Evolutionary conservation across 2,329 filamentous ascomycete species (phyloP), one percentile per base, ranked within the genome.

Genomic region (Zymoseptoria ardabiliae): DNA sequence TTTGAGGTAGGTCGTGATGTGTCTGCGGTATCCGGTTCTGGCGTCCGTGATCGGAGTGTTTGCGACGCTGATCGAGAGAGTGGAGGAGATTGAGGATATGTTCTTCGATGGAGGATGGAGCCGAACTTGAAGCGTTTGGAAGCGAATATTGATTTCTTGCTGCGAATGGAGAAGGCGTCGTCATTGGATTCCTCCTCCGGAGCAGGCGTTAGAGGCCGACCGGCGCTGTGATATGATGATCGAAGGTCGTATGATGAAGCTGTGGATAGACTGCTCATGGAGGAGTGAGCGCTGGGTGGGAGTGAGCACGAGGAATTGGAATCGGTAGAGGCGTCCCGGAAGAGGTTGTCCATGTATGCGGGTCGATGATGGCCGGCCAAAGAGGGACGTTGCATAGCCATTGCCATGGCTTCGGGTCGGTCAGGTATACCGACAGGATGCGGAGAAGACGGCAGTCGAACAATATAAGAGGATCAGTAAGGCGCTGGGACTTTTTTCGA

Each of bases 341-440:
- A 72, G 13, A 72, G 62, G 52, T 65, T 67, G 59, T 72, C 68
- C 55, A 71, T 61, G 55, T 70, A 71, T 53, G 69, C 69, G 11
- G 69, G n/a, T n/a, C n/a, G 70, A 50, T 69, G 59, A 50, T 58
- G 61, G 35, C 64, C 63, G 48, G 61, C 54, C 4, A 61, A 63
- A 53, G 68, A 65, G 7, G 64, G 63, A 57, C 64, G 66, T 49
- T 63, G 61, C 49, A 65, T 59, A 23, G 58, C 55, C 65, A 68
- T 69, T 13, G 65, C 60, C 66, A 70, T 70, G 50, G 58, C 66
- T 45, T 57, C 35, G 20, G 19, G 22, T 13, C 19, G 50, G n/a
- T 21, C 20, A 19, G 50, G 8, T 17, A 7, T n/a, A 10, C 9
- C 50, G 50, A 11, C 50, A 23, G n/a, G 22, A 13, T 51, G 22